Evolutionary conservation across 2,329 filamentous ascomycete species (phyloP).

Genomic region (Colletotrichum liaoningense): DNA sequence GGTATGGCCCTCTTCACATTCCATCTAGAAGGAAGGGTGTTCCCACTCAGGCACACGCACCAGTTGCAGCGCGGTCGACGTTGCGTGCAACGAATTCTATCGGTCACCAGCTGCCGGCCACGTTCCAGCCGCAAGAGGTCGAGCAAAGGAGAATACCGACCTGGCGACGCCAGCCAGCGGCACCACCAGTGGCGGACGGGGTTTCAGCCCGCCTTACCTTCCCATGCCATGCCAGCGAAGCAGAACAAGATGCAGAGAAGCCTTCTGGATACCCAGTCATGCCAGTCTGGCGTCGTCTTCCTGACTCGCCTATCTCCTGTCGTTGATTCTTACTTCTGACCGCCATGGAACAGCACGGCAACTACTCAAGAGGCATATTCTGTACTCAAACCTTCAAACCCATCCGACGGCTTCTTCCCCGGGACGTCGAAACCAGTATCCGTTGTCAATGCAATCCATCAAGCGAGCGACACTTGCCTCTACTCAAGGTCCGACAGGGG

Average conservation of each 20-base stretch:
- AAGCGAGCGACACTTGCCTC: constrained; percentile 31
- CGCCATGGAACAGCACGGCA: neutral
- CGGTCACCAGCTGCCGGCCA: constrained; percentile 21
- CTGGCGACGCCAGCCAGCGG: constrained; percentile 22
- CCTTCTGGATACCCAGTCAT: neutral
- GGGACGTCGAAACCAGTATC: constrained; percentile 16
- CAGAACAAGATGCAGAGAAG: constrained; percentile 8
- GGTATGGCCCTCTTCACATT: constrained; percentile 2
- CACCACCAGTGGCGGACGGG: neutral
- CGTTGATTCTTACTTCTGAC: neutral
- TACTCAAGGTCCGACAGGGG: constrained; percentile 23
- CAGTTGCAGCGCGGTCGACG: constrained; percentile 10
- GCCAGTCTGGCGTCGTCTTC: neutral
- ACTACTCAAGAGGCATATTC: neutral
- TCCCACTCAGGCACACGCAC: constrained; percentile 26
- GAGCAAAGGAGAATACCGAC: neutral
- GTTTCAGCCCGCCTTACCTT: constrained; percentile 10
- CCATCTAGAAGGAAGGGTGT: neutral
- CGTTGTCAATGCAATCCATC: constrained; percentile 11
- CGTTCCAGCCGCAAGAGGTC: constrained; percentile 12
- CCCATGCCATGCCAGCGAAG: constrained; percentile 19
- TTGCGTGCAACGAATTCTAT: constrained; percentile 24
- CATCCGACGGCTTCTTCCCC: constrained; percentile 14
- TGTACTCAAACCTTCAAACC: constrained; percentile 3
- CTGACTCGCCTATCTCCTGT: constrained; percentile 4